phyloP scores from a whole-genome alignment of 257 asterid genomes.

The Solanum chiquidenum region DNA sequence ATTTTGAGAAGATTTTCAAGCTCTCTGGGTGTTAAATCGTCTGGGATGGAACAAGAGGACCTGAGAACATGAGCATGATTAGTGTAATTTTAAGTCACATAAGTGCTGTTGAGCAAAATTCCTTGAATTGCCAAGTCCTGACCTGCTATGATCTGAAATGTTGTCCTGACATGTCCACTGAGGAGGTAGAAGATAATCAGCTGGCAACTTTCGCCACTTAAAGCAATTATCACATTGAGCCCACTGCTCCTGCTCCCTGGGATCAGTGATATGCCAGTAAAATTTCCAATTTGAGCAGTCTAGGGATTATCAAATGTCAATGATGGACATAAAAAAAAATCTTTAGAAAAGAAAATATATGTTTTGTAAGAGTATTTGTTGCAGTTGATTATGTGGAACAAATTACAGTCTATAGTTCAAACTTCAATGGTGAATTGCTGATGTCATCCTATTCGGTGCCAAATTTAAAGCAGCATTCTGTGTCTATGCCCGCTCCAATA shows the following conservation, averaged over 20 bases:
- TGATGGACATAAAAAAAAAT: neutral
- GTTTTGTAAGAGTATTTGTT: neutral
- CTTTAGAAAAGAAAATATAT: neutral
- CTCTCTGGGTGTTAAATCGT: conserved; percentile 56
- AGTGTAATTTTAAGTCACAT: conserved; percentile 2
- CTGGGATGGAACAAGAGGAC: conserved; percentile 68
- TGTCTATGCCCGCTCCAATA: neutral
- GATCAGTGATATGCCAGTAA: neutral
- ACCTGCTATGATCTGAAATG: conserved; percentile 47
- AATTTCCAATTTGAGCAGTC: neutral
- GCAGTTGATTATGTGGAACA: neutral
- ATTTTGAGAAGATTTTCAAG: conserved; percentile 68
- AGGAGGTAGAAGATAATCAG: conserved; percentile 73
- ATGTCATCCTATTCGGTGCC: neutral
- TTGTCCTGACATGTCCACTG: conserved; percentile 83
- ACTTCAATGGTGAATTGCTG: neutral
- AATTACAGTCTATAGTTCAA: neutral
- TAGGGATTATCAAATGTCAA: neutral
- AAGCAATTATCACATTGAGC: conserved; percentile 81
- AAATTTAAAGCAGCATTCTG: neutral
- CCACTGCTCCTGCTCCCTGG: conserved; percentile 95
- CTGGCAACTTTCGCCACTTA: conserved; percentile 73
- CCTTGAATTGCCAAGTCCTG: neutral
- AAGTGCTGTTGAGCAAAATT: neutral
- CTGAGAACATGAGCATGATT: conserved; percentile 27